Percentiles rank a stretch among this genome's conserved stretches.
These are phyloP conservation scores for Syncephalastrum contaminatum DNA, from an alignment of 371 early-diverging fungal genomes.

Conservation along the genomic window DNA sequence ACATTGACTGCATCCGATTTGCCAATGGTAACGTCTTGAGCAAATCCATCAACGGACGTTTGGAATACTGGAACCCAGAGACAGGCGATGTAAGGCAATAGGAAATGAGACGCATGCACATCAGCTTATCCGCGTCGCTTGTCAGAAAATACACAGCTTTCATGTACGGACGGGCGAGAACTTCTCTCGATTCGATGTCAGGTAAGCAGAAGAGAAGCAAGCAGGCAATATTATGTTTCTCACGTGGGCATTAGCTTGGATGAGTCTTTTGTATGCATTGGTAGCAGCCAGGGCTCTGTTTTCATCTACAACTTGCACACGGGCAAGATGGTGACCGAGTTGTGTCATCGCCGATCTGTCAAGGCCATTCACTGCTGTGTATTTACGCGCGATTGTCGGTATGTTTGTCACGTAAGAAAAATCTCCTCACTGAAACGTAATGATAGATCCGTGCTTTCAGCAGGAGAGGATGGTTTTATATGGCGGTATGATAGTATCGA, in stretches of 20 bases:
- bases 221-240: not conserved
- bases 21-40: constrained; percentile 64
- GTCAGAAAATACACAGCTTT: constrained; percentile 29
- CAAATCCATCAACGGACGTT: constrained; percentile 73
- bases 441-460: constrained; percentile 66
- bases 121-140: not conserved
- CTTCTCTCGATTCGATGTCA: constrained; percentile 47
- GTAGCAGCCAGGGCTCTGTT: constrained; percentile 69
- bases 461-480: constrained; percentile 78
- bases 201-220: constrained; percentile 7
- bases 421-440: not conserved
- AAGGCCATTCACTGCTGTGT: constrained; percentile 77
- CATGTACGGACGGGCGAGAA: constrained; percentile 39
- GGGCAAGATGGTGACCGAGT: constrained; percentile 61
- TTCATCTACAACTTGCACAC: constrained; percentile 68
- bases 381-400: constrained; percentile 78
- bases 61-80: constrained; percentile 72
- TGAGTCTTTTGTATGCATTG: constrained; percentile 71
- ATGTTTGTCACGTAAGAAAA: constrained; percentile 12
- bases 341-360: constrained; percentile 77
- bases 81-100: constrained; percentile 30
- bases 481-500: constrained; percentile 85
- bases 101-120: not conserved
- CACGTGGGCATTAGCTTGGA: constrained; percentile 49
- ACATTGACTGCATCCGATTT: constrained; percentile 66